Evolutionary conservation across 2,329 filamentous ascomycete species (phyloP), one percentile per base, ranked within the genome.

Genomic region (Pseudogymnoascus sp.): DNA sequence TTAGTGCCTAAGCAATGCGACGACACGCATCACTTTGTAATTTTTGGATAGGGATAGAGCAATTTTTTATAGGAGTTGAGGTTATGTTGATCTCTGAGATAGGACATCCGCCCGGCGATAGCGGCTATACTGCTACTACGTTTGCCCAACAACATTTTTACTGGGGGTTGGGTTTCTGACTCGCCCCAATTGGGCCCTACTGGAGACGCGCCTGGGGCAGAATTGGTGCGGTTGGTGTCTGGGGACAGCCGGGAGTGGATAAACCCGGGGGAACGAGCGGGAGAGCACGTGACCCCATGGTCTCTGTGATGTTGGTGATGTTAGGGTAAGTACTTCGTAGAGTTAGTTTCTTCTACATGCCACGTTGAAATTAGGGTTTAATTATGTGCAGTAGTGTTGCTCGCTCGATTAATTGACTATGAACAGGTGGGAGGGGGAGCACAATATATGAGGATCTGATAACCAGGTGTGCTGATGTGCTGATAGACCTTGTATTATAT

Each of bases 1-100:
- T 55, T 55, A 55, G 33, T 55, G 45, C 45, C 45, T 28, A 18
- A 31, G 45, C 45, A 55, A 55, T 55, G 45, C 45, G 45, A 55
- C 45, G 25, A 55, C 8, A 55, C 45, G 45, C 45, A 55, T 55
- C 8, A 55, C 45, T 55, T 31, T 33, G 33, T 31, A 12, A 6
- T 12, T 31, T 31, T 55, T 16, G 2, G 25, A 18, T 33, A 23
- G 25, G 25, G 3, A 18, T 55, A 55, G 7, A 31, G 23, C 4
- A 5, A 31, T 18, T 55, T 55, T 55, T 55, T 55, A 33, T 55
- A 55, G 25, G 25, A 55, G 45, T 55, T 31, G 45, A 31, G 45
- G 45, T 55, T 31, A 55, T 28, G 23, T 49, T 28, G 12, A 3
- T 28, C 11, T 33, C 5, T 43, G 45, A 55, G 45, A 55, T 55